Conservation (phyloP, 2,329 filamentous ascomycete genomes). For the Cordyceps javanica region DNA sequence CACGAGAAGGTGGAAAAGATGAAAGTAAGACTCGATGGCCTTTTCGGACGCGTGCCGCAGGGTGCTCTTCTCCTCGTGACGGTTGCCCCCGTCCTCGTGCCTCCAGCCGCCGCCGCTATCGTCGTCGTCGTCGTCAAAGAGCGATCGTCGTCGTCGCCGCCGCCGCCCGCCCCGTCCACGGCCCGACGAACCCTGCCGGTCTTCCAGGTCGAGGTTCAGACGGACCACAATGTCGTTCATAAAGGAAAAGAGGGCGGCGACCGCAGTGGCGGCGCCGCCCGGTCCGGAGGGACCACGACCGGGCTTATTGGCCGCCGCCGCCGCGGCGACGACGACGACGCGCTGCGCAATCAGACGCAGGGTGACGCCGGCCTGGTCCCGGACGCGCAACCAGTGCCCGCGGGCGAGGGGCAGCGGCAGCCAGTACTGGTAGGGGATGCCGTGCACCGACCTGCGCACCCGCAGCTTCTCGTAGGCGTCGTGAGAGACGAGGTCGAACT, state of each 20-base stretch:
- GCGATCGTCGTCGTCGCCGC: not conserved
- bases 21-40: conserved; percentile 46
- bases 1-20: conserved; percentile 44
- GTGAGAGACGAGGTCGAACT: conserved; percentile 43
- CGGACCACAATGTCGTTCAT: conserved; percentile 46
- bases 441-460: conserved; percentile 36
- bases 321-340: too few species aligned
- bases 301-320: too few species aligned
- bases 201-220: conserved; percentile 30
- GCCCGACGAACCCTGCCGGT: not conserved
- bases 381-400: conserved; percentile 37
- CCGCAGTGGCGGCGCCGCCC: too few species aligned
- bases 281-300: not conserved
- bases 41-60: conserved; percentile 44
- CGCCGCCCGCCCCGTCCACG: too few species aligned
- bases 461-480: conserved; percentile 30
- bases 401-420: conserved; percentile 40
- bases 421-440: conserved; percentile 35
- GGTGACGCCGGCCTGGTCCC: conserved; percentile 17
- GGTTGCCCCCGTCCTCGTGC: not conserved
- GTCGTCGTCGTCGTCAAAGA: too few species aligned
- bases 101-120: too few species aligned
- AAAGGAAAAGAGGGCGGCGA: conserved; percentile 34
- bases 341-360: not conserved
- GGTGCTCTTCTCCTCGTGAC: conserved; percentile 26